These are phyloP conservation scores for Beauveria sp. DNA, from an alignment of 2,329 filamentous ascomycete species.

Conservation along the genomic window DNA sequence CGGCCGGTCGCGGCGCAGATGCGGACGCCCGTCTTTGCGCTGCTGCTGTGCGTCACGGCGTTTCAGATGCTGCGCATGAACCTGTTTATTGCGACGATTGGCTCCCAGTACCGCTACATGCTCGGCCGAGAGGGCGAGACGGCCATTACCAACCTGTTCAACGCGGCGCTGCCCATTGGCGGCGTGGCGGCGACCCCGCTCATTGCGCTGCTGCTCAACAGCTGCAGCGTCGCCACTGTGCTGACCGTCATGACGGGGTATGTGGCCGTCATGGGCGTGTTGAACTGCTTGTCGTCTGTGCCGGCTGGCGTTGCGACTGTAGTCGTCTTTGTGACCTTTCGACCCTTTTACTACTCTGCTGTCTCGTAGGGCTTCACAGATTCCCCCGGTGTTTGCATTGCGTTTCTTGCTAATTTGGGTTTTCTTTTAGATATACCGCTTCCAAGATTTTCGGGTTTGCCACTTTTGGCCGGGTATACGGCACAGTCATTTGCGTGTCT, in stretches of 20 bases:
- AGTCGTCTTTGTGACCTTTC: constrained; percentile 60
- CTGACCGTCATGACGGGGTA: neutral
- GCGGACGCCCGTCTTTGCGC: constrained; percentile 59
- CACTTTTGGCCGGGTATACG: constrained; percentile 76
- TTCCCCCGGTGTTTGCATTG: neutral
- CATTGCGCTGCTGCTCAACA: constrained; percentile 62
- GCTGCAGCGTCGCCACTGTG: constrained; percentile 52
- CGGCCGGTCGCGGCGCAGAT: constrained; percentile 57
- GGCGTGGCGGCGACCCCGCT: constrained; percentile 64
- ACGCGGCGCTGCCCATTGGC: constrained; percentile 53
- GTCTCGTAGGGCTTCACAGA: constrained; percentile 44
- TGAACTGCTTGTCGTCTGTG: constrained; percentile 56
- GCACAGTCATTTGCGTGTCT: constrained; percentile 64
- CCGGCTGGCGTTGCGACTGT: constrained; percentile 62
- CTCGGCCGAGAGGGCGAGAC: constrained; percentile 41
- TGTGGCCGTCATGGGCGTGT: constrained; percentile 34
- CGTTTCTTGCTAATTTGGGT: neutral
- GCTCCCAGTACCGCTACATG: constrained; percentile 62
- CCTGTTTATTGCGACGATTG: constrained; percentile 60
- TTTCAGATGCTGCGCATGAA: constrained; percentile 62
- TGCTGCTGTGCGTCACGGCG: constrained; percentile 59
- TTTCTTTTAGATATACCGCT: neutral
- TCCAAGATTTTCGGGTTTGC: constrained; percentile 68
- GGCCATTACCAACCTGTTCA: constrained; percentile 35
- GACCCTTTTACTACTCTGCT: constrained; percentile 69